A percentile compares a stretch with the other conserved stretches of the same genome.
phyloP scores from a whole-genome alignment of 1,284 basidiomycete species.

The Cryptococcus floricola region DNA sequence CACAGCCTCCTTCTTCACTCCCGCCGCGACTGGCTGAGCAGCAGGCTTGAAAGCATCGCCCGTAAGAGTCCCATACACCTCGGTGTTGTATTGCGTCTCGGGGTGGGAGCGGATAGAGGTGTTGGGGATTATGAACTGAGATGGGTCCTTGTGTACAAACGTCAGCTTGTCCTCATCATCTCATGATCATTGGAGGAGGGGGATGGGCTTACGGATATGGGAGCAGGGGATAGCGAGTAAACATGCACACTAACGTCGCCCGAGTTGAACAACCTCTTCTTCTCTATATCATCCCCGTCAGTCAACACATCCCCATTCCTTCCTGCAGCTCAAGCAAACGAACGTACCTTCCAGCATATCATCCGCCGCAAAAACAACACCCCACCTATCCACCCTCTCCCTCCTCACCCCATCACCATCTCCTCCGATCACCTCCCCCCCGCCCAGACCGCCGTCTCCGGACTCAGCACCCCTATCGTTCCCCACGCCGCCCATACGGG shows the following conservation, averaged over 20 bases:
- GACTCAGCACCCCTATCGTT: constrained; percentile 22
- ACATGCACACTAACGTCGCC: constrained; percentile 33
- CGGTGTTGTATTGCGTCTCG: constrained; percentile 15
- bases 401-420: constrained; percentile 6
- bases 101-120: too few species aligned
- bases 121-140: constrained; percentile 28
- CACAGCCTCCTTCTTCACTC: constrained; percentile 11
- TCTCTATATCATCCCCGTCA: constrained; percentile 22
- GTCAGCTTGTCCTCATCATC: background rate
- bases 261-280: constrained; percentile 33
- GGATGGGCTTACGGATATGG: constrained; percentile 17
- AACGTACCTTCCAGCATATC: constrained; percentile 38
- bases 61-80: constrained; percentile 36
- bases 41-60: constrained; percentile 25
- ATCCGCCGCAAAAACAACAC: constrained; percentile 34
- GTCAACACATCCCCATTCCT: background rate
- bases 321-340: background rate
- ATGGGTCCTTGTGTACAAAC: constrained; percentile 29
- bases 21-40: constrained; percentile 24
- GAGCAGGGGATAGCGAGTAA: constrained; percentile 33
- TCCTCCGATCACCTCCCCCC: constrained; percentile 4
- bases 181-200: too few species aligned
- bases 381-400: constrained; percentile 33
- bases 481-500: background rate
- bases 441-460: constrained; percentile 4